phyloP scores from a whole-genome alignment of 2,329 filamentous ascomycete species.

The Diatrype stigma region DNA sequence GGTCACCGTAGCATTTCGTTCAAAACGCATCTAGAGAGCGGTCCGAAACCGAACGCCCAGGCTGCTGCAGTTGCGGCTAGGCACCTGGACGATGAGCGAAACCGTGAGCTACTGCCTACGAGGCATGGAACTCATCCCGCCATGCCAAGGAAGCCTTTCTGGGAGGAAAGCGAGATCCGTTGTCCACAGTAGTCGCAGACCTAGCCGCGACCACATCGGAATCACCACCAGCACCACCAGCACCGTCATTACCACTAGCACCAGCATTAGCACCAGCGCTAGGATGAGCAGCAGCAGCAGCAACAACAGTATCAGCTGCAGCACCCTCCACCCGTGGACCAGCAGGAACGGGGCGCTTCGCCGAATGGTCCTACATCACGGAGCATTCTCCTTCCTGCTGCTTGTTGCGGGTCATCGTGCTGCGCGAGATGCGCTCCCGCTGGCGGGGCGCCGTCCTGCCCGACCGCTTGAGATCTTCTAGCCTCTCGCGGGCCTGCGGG shows the following conservation, averaged over 20 bases:
- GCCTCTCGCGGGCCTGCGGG: conserved; percentile 83
- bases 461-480: conserved; percentile 85
- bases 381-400: conserved; percentile 86
- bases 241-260: too few relatives aligned
- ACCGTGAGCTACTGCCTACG: too few relatives aligned
- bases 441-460: conserved; percentile 69
- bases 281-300: too few relatives aligned
- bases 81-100: neutral
- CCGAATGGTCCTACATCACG: conserved; percentile 60
- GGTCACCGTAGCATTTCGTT: too few relatives aligned
- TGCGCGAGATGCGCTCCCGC: conserved; percentile 75
- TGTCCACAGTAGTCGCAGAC: neutral
- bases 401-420: conserved; percentile 63
- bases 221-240: too few relatives aligned
- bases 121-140: neutral
- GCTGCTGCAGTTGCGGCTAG: too few relatives aligned
- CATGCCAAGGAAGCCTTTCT: neutral
- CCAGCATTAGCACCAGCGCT: too few relatives aligned
- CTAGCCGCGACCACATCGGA: neutral
- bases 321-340: neutral
- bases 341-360: conserved; percentile 5
- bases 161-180: neutral
- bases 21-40: too few relatives aligned
- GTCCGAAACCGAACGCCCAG: too few relatives aligned
- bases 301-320: too few relatives aligned